Evolutionary conservation across 2,329 filamentous ascomycete species (phyloP).

Genomic region (Xylariaceae sp.): DNA sequence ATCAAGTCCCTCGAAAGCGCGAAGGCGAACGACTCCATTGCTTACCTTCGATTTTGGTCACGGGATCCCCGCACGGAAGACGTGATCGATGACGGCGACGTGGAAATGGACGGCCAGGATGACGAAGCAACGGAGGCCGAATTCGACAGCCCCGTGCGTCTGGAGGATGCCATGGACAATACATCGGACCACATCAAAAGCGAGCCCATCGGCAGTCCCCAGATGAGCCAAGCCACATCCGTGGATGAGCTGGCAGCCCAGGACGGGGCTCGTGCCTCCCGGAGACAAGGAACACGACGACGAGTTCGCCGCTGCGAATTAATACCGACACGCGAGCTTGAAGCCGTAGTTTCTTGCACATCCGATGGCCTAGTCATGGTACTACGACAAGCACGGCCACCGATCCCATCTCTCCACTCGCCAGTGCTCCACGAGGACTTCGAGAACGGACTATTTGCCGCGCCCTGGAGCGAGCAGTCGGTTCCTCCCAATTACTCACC

Average conservation of each 20-base stretch:
- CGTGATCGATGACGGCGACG: slow-evolving; percentile 36
- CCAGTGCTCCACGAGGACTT: slow-evolving; percentile 43
- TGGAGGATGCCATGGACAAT: slow-evolving; percentile 37
- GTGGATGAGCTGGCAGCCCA: neutral
- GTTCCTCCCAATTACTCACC: slow-evolving; percentile 44
- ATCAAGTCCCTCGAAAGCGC: slow-evolving; percentile 75
- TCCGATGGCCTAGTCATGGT: slow-evolving; percentile 84
- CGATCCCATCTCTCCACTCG: slow-evolving; percentile 55
- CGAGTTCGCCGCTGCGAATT: slow-evolving; percentile 24
- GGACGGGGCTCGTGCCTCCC: slow-evolving; percentile 8
- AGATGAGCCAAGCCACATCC: neutral
- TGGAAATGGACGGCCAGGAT: slow-evolving; percentile 42
- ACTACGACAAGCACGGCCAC: slow-evolving; percentile 65
- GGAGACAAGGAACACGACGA: slow-evolving; percentile 1
- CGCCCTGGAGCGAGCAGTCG: slow-evolving; percentile 70
- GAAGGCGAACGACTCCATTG: slow-evolving; percentile 86
- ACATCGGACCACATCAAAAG: slow-evolving; percentile 32
- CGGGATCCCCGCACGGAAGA: slow-evolving; percentile 62
- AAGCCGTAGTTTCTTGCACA: slow-evolving; percentile 87
- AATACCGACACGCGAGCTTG: slow-evolving; percentile 59
- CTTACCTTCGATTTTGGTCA: slow-evolving; percentile 81
- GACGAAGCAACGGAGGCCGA: slow-evolving; percentile 37
- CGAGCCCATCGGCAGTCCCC: slow-evolving; percentile 28
- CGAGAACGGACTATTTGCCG: slow-evolving; percentile 66
- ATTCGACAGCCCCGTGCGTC: slow-evolving; percentile 41